Evolutionary conservation across 305 asterid genomes (phyloP), one percentile per base, ranked within the genome.

Genomic region (Fraxinus platypoda): DNA sequence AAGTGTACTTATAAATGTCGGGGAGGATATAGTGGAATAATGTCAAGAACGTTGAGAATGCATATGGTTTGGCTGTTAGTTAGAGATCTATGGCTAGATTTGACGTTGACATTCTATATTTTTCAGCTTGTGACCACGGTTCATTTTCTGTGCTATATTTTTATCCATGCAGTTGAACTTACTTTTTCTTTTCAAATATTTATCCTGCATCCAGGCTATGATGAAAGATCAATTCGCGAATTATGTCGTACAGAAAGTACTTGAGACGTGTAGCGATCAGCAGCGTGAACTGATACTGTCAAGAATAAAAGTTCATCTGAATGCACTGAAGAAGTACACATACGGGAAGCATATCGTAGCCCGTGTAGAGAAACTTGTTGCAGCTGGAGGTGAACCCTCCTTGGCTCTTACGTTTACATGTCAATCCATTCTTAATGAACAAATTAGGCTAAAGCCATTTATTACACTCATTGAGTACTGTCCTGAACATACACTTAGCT

Each of bases 161-260:
- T 59, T 26, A 15, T 78, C 6, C 37, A 9, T 15, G 31, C 31
- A 3, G 68, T 62, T 30, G 64, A 35, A 80, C 81, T 82, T 37
- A 15, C 72, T 31, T 33, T 34, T 59, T 21, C 30, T 80, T 34
- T 7, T 33, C 76, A 13, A 13, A 79, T 75, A 34, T 78, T 31
- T 75, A 68, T 41, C 28, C 59, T 80, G 57, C 43, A 80, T 83
- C 68, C 91, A 91, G 95, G 95, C 95, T 49, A 91, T 91, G 95
- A 91, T 91, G 95, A 91, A 91, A 83, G 95, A 91, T 72, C 95
- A 91, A 38, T 91, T 91, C 33, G 94, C 93, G 33, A 91, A 91
- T 59, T 91, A 91, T 28, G 94, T 91, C 25, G 93, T 91, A 78
- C 95, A 91, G 86, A 90, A 91, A 82, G 95, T 90, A 43, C 93